Base-by-base conservation (phyloP, 2,329 filamentous ascomycete species). In the Microthyrium microscopicum region DNA sequence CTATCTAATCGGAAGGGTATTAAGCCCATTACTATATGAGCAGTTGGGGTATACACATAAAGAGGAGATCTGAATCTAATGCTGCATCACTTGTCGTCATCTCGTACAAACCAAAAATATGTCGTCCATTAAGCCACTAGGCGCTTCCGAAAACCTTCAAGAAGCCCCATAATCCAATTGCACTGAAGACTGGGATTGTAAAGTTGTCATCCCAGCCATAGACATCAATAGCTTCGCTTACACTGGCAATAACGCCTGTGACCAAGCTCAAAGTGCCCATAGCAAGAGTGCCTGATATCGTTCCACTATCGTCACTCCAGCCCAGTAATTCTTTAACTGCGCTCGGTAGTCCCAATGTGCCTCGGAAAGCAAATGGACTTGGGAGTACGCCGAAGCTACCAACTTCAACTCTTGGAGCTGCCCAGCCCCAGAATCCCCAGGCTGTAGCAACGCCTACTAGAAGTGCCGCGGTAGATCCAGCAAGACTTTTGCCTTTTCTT, bases 161-260 rank as follows among this genome's bases (percentile, higher is more conserved):
- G 53, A 98, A 94, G 0, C 77, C 79, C 77, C 81, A 93, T 40
- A 98, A 73, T 5, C 85, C 85, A 29, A 83, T 57, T 17, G 85
- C 84, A 50, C 83, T 93, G 31, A 98, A 64, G 18, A 92, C 73
- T 2, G 89, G 89, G 54, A 98, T 98, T 31, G 87, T 95, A 46
- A 98, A 62, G 56, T 98, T 98, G 58, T 98, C 89, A 49, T 98
- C 89, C 79, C 83, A 85, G 30, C 84, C 82, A 52, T 84, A 94
- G 1, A 95, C 49, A 57, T 98, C 84, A 29, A 93, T 66, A 12
- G 87, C 78, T 57, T 98, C 89, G 48, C 84, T 94, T 28, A 75
- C 74, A 36, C 84, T 82, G 26, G 84, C 89, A 34, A 87, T 72
- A 27, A 95, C 57, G n/a, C 89, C 89, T 5, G 85, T 85, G 60